Evolutionary conservation across 768 basidiomycete genomes (phyloP), one percentile per base, ranked within the genome.

Genomic region (Tricholoma bakamatsutake): DNA sequence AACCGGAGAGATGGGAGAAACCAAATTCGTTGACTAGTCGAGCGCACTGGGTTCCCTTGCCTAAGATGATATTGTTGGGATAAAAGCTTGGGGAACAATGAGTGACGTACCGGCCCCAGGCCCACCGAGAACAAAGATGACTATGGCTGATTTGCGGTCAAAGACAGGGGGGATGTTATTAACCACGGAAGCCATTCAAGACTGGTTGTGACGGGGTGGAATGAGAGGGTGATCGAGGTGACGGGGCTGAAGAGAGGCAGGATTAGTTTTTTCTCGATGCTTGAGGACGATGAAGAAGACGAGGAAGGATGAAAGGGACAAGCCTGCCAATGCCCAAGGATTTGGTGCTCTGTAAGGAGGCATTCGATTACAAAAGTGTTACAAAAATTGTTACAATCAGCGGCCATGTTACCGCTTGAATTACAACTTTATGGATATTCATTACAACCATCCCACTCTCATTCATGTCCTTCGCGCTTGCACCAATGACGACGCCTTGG

Each of bases 1-100:
- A 61, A 93, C 94, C 94, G 43, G 93, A 97, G 45, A 99, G 83
- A 75, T 99, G 97, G 62, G 84, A 87, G 69, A 98, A 98, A 53
- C 81, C 79, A 66, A 89, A 95, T 53, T 90, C 88, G 46, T 84
- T 63, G 12, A 98, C 95, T 50, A 98, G 85, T 52, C 76, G 80
- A 24, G 77, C 81, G 67, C 94, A 98, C 69, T 98, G 97, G 0
- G 97, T 98, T 45, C 97, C 97, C 70, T 98, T 98, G 57, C 95
- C 95, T 95, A 60, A 34, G 46, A 48, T 12, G 24, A n/a, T n/a
- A 5, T 51, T 28, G 48, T 53, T 34, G 55, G 28, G 48, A 18
- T n/a, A 35, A 54, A 27, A n/a, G 55, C 31, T 17, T 30, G 11
- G 57, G 30, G 40, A 17, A 30, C 50, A 24, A 15, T 24, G 9